Conservation (phyloP, 192 early-diverging fungal genomes). For the Helicostylum pulchrum region DNA sequence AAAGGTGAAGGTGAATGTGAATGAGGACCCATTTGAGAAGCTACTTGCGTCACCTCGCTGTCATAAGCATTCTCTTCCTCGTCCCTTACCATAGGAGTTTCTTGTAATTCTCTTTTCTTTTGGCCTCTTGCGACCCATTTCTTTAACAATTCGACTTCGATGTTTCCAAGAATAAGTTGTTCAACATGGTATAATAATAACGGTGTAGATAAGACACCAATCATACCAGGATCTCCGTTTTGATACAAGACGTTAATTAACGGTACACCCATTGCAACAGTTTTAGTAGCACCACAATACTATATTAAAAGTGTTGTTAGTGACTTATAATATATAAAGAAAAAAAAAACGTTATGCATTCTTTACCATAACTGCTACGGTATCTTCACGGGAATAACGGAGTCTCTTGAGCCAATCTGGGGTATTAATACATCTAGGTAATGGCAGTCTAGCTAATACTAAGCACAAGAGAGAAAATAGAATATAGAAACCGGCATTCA, state of each 20-base stretch:
- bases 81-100: neutral
- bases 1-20: neutral
- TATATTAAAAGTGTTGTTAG: constrained; percentile 8
- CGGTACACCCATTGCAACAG: constrained; percentile 72
- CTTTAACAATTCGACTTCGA: constrained; percentile 54
- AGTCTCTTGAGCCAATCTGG: constrained; percentile 23
- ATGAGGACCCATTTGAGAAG: constrained; percentile 1
- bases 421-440: constrained; percentile 17
- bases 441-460: constrained; percentile 41
- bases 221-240: constrained; percentile 39
- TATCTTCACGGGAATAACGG: constrained; percentile 47
- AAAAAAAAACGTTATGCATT: no score
- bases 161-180: constrained; percentile 63
- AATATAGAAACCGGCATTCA: constrained; percentile 52
- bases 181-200: constrained; percentile 71
- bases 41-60: constrained; percentile 4
- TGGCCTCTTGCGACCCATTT: constrained; percentile 48
- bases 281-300: constrained; percentile 73
- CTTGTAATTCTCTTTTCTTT: neutral
- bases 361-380: constrained; percentile 57
- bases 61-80: constrained; percentile 8
- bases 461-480: constrained; percentile 50
- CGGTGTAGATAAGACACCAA: constrained; percentile 60
- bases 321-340: no score
- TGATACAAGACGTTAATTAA: constrained; percentile 70